phyloP scores from a whole-genome alignment of 768 basidiomycete species.

The Dendrothele bispora region DNA sequence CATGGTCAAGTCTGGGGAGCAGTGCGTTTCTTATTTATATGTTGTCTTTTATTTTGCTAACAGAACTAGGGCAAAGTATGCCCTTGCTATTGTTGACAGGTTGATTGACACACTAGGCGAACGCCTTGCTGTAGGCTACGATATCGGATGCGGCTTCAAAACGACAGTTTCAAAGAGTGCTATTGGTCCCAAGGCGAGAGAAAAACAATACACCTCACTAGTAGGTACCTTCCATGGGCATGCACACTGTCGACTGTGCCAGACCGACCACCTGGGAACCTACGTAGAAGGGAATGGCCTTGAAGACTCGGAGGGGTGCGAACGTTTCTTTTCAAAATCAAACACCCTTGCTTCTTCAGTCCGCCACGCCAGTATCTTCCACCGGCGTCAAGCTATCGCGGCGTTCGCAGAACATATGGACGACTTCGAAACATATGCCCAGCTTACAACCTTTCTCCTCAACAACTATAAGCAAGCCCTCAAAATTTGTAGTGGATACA shows the following conservation, averaged over 20 bases:
- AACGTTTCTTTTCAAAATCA: slow-evolving; percentile 7
- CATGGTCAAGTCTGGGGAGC: slow-evolving; percentile 6
- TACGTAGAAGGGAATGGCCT: slow-evolving; percentile 16
- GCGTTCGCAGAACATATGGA: neutral
- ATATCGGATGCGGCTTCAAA: slow-evolving; percentile 22
- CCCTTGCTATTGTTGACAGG: slow-evolving; percentile 16
- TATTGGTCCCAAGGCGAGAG: slow-evolving; percentile 1
- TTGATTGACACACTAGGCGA: slow-evolving; percentile 7
- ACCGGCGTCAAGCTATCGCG: slow-evolving; percentile 11
- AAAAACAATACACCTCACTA: slow-evolving; percentile 5
- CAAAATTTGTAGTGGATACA: neutral
- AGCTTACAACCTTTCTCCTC: slow-evolving; percentile 8
- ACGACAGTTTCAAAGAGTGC: slow-evolving; percentile 17
- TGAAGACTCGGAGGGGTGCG: slow-evolving; percentile 19
- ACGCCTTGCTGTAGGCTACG: slow-evolving; percentile 12
- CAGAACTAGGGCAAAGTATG: slow-evolving; percentile 18
- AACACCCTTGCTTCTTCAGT: slow-evolving; percentile 11
- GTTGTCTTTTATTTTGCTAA: neutral
- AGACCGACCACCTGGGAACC: slow-evolving; percentile 16
- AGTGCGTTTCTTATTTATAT: neutral
- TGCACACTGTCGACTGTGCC: slow-evolving; percentile 19
- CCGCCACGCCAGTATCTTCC: slow-evolving; percentile 15
- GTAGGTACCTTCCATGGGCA: slow-evolving; percentile 20
- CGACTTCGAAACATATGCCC: slow-evolving; percentile 7
- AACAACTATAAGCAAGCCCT: slow-evolving; percentile 17